Evolutionary conservation across 345 rosid genomes (phyloP).

Genomic region (Litchi chinensis): DNA sequence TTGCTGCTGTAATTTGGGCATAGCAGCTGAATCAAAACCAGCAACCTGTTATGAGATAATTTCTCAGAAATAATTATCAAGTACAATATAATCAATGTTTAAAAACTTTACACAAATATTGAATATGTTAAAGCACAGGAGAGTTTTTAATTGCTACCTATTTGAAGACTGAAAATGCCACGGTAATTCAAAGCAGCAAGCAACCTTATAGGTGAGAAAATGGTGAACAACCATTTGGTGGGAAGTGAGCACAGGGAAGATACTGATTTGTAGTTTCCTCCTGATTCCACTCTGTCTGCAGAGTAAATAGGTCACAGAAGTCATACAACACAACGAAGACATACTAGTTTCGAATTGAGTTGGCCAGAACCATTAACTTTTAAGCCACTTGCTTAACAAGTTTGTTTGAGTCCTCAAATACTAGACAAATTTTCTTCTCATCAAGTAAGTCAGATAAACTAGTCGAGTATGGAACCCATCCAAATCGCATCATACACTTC

Average conservation of each 20-base stretch:
- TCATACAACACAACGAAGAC: neutral
- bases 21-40: neutral
- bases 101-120: neutral
- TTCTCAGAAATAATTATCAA: neutral
- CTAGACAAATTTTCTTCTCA: neutral
- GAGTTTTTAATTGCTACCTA: neutral
- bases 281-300: neutral
- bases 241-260: neutral
- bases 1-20: no score
- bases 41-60: neutral
- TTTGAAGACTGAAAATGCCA: neutral
- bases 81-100: slow-evolving; percentile 1
- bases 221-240: no score
- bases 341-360: neutral
- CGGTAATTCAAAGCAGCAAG: neutral
- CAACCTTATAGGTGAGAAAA: no score
- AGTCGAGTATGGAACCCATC: slow-evolving; percentile 3
- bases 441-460: slow-evolving; percentile 6
- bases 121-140: neutral
- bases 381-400: slow-evolving; percentile 10
- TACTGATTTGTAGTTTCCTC: neutral
- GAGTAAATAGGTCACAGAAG: neutral
- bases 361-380: neutral
- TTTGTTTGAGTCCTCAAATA: neutral
- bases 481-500: neutral